Evolutionary conservation across 306 rosid genomes (phyloP).

Genomic region (Delonix regia): DNA sequence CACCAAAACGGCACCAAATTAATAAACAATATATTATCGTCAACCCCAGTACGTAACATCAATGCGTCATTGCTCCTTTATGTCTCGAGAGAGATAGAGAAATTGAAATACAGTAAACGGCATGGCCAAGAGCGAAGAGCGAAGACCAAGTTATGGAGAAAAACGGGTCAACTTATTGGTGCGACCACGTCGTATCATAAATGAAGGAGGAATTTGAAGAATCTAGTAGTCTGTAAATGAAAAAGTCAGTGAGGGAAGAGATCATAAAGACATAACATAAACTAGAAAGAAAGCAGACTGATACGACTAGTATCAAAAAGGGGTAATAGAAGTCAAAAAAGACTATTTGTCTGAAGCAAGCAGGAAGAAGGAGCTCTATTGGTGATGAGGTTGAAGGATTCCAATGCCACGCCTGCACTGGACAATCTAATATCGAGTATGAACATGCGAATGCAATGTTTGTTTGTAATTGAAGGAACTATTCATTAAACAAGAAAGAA

Average conservation of each 20-base stretch:
- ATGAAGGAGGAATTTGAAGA: not conserved
- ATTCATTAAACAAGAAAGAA: no score
- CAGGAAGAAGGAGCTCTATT: no score
- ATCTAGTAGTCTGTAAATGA: not conserved
- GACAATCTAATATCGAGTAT: no score
- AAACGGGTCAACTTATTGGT: no score
- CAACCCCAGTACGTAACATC: not conserved
- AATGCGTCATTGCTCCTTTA: not conserved
- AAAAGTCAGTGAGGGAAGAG: not conserved
- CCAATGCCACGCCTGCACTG: no score
- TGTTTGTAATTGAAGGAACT: no score
- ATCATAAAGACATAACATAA: no score
- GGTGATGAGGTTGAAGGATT: no score
- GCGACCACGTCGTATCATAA: no score
- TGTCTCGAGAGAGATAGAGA: not conserved
- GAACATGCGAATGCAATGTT: no score
- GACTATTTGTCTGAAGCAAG: no score
- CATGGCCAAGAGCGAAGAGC: not conserved
- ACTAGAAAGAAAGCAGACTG: not conserved
- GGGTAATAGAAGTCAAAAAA: not conserved
- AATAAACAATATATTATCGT: not conserved
- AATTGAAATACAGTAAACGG: not conserved
- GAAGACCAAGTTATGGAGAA: not conserved
- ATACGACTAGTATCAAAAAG: not conserved
- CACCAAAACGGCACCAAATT: not conserved